Conservation (phyloP, 768 basidiomycete genomes). For the Lentinula edodes region DNA sequence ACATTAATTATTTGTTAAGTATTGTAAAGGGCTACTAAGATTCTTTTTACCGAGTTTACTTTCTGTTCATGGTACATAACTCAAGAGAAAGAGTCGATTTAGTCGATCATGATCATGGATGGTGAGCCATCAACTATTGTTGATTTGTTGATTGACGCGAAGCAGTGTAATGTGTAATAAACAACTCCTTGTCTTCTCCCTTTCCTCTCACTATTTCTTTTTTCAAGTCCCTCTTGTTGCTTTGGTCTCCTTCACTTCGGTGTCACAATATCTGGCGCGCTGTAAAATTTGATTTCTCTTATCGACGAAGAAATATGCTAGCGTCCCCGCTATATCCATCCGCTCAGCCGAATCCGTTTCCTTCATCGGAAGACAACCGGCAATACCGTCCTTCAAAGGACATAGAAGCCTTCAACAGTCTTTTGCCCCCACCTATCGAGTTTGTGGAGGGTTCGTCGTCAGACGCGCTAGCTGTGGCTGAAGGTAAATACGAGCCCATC, state of each 20-base stretch:
- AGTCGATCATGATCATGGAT: not conserved
- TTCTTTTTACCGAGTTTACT: too few species aligned
- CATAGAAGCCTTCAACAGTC: conserved; percentile 67
- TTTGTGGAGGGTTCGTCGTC: conserved; percentile 83
- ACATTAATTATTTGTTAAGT: too few species aligned
- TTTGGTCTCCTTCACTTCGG: not conserved
- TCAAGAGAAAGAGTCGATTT: not conserved
- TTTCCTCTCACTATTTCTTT: not conserved
- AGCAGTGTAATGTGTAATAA: not conserved
- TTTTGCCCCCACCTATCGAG: conserved; percentile 78
- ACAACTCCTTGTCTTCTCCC: not conserved
- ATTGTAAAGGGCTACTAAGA: too few species aligned
- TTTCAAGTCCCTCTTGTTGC: not conserved
- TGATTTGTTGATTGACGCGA: not conserved
- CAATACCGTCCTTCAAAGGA: conserved; percentile 67
- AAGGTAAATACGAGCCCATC: conserved; percentile 79
- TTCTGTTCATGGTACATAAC: too few species aligned
- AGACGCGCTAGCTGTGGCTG: conserved; percentile 62
- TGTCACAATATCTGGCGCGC: not conserved
- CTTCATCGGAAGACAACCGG: conserved; percentile 40
- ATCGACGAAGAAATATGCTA: not conserved
- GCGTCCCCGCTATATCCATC: not conserved
- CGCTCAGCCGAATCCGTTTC: not conserved
- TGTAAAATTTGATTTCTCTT: not conserved
- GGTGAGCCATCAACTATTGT: not conserved